Evolutionary conservation across 768 basidiomycete genomes (phyloP), one percentile per base, ranked within the genome.

Genomic region (Butyriboletus loyo): DNA sequence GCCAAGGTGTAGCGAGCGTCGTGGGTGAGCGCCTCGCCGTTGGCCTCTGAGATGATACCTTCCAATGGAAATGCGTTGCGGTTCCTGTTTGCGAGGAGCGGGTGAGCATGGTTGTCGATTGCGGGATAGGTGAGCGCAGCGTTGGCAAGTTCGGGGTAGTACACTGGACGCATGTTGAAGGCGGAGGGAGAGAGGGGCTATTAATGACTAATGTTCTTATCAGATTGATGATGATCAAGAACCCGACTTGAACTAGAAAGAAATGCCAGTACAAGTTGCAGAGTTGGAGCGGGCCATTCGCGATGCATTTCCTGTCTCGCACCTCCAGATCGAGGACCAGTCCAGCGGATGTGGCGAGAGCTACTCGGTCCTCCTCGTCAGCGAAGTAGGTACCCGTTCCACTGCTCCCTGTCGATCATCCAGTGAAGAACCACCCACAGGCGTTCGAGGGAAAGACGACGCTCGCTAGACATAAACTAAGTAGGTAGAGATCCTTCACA

Each of bases 281-380:
- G 77, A 79, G 42, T 75, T 92, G 50, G 86, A 89, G 65, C 66
- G 71, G 30, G 80, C 83, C 19, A 82, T 92, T 55, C 81, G 83
- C 54, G 68, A 72, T n/a, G 78, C 80, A 1, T 78, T 90, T 46
- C 78, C 81, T 1, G 80, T 90, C 36, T 66, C 73, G 3, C 83
- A 89, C 61, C 77, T 92, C 14, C 80, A 89, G 62, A 84, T 93
- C 45, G 74, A 84, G 57, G 90, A 92, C 66, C 78, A 81, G 58
- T 91, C 89, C 0, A 87, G 76, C 58, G 89, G 89, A 7, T 93
- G 91, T 59, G 90, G 91, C 3, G 83, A 89, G 57, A 91, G 75
- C 66, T 92, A 89, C 61, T 72, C 82, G 0, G 77, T 92, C 27
- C 63, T 87, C 25, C 76, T 93, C 28, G 89, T 93, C 59, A 91